Percentiles rank a stretch among this genome's conserved stretches.
These are phyloP conservation scores for Russula sp. DNA, from an alignment of 768 basidiomycete species.

Conservation along the genomic window DNA sequence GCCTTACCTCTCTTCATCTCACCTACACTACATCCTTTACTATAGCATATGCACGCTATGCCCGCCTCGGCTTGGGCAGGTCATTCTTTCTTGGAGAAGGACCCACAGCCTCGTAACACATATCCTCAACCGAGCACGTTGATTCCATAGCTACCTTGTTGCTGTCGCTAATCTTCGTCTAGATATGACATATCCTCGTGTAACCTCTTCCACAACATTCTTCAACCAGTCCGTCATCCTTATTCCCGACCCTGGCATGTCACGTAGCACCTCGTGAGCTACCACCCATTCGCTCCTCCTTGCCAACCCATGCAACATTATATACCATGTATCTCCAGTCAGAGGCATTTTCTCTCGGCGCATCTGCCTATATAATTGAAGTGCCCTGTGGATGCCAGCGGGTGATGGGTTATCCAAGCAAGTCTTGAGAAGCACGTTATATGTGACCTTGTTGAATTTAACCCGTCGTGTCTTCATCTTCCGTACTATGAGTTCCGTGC, in stretches of 20 bases:
- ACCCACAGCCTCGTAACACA: slow-evolving; percentile 8
- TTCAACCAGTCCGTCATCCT: slow-evolving; percentile 38
- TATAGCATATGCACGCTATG: slow-evolving; percentile 65
- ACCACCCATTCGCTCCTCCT: slow-evolving; percentile 50
- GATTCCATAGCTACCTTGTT: slow-evolving; percentile 5
- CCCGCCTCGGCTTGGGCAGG: slow-evolving; percentile 52
- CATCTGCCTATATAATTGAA: slow-evolving; percentile 60
- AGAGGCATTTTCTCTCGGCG: slow-evolving; percentile 38
- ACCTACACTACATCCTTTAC: neutral
- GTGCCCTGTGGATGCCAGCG: slow-evolving; percentile 46
- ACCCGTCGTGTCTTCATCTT: slow-evolving; percentile 54
- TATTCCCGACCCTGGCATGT: slow-evolving; percentile 50
- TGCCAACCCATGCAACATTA: slow-evolving; percentile 61
- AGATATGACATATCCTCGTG: slow-evolving; percentile 12
- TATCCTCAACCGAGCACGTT: neutral
- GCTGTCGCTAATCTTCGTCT: neutral
- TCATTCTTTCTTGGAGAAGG: slow-evolving; percentile 52
- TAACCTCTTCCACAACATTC: slow-evolving; percentile 24
- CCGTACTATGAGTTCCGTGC: slow-evolving; percentile 42
- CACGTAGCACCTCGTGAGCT: slow-evolving; percentile 52
- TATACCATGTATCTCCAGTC: slow-evolving; percentile 66
- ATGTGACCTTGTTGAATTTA: slow-evolving; percentile 53
- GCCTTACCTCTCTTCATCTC: neutral
- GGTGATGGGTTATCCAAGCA: slow-evolving; percentile 46
- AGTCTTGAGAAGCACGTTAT: slow-evolving; percentile 70